Percentiles rank a stretch among this genome's conserved stretches.
phyloP scores from a whole-genome alignment of 352 stramenopile genomes.

The Phytophthora colocasiae region DNA sequence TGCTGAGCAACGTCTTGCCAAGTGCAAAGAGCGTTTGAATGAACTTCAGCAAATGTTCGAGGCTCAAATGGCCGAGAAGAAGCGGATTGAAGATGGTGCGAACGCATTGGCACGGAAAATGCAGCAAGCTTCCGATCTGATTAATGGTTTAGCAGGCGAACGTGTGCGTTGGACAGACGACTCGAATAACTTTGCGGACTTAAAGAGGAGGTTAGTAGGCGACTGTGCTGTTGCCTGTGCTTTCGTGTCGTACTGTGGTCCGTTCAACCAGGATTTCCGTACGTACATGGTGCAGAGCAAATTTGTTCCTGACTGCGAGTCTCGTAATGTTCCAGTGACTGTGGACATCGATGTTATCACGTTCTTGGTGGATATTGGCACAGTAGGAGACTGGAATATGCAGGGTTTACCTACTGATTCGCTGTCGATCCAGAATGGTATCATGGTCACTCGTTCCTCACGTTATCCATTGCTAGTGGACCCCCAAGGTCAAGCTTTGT shows the following conservation, averaged over 20 bases:
- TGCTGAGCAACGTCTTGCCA: slow-evolving; percentile 93
- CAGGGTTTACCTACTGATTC: slow-evolving; percentile 97
- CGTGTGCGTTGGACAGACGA: slow-evolving; percentile 98
- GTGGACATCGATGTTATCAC: slow-evolving; percentile 96
- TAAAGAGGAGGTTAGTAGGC: slow-evolving; percentile 96
- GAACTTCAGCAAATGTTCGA: slow-evolving; percentile 98
- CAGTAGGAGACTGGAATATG: slow-evolving; percentile 99
- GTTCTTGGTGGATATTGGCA: slow-evolving; percentile 98
- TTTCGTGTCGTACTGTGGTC: slow-evolving; percentile 98
- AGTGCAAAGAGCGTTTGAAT: slow-evolving; percentile 95
- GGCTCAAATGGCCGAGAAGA: slow-evolving; percentile 97
- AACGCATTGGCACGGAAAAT: slow-evolving; percentile 97
- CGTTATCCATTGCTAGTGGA: slow-evolving; percentile 97
- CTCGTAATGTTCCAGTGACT: slow-evolving; percentile 93
- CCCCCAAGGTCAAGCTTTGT: slow-evolving; percentile 97
- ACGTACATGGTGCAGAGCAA: slow-evolving; percentile 97
- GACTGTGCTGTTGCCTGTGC: slow-evolving; percentile 97
- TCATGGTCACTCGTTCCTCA: slow-evolving; percentile 97
- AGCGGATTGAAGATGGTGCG: slow-evolving; percentile 96
- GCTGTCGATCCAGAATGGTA: slow-evolving; percentile 98
- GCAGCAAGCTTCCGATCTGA: slow-evolving; percentile 97
- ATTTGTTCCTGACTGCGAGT: slow-evolving; percentile 95
- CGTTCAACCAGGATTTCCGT: slow-evolving; percentile 98
- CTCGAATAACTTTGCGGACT: slow-evolving; percentile 97
- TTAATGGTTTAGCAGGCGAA: slow-evolving; percentile 97